Base-by-base conservation (phyloP, 1,284 basidiomycete species). In the Moesziomyces sp. region DNA sequence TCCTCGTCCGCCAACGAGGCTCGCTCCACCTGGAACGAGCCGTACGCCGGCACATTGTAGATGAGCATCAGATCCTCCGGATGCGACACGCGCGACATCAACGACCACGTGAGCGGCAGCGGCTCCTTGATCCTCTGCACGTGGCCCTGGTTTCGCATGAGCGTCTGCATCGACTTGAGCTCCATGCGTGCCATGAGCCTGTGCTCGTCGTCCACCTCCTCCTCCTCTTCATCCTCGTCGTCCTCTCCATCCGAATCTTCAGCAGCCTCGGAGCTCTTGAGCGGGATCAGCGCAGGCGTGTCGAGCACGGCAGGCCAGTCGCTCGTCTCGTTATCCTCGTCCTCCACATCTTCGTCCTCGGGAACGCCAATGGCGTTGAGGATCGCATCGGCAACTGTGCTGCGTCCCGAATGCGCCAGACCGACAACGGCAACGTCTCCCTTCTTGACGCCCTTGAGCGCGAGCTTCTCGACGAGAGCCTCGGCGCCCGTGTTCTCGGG, bases 111-210 rank as follows among this genome's bases (percentile, higher is more conserved):
- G 18, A 83, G 62, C 3, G 78, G 73, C 16, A 79, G 35, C 5
- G 81, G 81, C 50, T 83, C 80, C 57, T 78, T 76, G 63, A 80
- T 77, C 35, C 77, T 64, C 68, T 82, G 76, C 14, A 83, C 70
- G 35, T 77, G 59, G 23, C 81, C 81, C 46, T 78, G 68, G 57
- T 83, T 83, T 26, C 81, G 75, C 69, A 80, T 72, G 40, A 83
- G 68, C 5, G 73, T 75, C 58, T 76, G 65, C 76, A 66, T 72
- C 52, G 72, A 64, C 30, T 70, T 71, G 57, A 73, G 66, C 51
- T 76, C 74, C 56, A 63, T 59, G 13, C 65, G 59, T 23, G 58
- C 58, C 59, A 61, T 64, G 35, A 61, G 56, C 38, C 59, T 63
- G 49, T 60, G 64, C 23, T 70, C 63, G 38, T 76, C 69, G 26